Percentiles rank a stretch among this genome's conserved stretches.
Evolutionary conservation across 345 rosid species (phyloP).

Genomic region (Erodium maritimum): DNA sequence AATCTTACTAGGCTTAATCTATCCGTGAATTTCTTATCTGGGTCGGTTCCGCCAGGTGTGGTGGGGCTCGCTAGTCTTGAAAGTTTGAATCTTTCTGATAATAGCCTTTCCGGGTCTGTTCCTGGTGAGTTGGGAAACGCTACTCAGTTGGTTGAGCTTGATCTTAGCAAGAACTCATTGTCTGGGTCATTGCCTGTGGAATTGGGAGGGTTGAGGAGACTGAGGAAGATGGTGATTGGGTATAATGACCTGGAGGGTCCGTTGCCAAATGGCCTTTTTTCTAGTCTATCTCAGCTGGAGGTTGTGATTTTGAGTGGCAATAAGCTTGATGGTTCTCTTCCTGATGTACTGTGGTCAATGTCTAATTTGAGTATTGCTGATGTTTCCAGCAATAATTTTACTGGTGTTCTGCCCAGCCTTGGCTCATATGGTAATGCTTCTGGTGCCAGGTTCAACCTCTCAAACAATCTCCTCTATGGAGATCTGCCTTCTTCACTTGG

Average conservation of each 20-base stretch:
- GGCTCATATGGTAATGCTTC: constrained; percentile 18
- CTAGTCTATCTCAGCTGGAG: constrained; percentile 24
- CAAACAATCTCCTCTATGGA: constrained; percentile 65
- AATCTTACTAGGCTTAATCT: constrained; percentile 32
- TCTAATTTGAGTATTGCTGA: constrained; percentile 41
- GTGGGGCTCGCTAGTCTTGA: constrained; percentile 22
- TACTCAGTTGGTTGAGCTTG: constrained; percentile 35
- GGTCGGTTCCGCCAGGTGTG: constrained; percentile 32
- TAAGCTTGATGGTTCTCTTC: constrained; percentile 41
- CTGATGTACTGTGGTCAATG: constrained; percentile 28
- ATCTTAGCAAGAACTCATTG: constrained; percentile 43
- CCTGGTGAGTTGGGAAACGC: constrained; percentile 40
- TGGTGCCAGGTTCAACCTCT: constrained; percentile 40
- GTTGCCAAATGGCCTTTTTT: constrained; percentile 27
- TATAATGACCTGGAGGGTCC: constrained; percentile 26
- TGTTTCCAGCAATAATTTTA: constrained; percentile 49
- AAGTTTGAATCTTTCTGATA: constrained; percentile 38
- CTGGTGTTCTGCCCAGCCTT: constrained; percentile 29
- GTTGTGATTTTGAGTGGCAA: constrained; percentile 33
- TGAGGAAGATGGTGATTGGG: constrained; percentile 34
- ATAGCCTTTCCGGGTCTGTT: constrained; percentile 34
- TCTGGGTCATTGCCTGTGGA: constrained; percentile 36
- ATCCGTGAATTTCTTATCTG: constrained; percentile 40
- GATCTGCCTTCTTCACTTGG: constrained; percentile 27
- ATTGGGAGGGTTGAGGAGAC: constrained; percentile 26